Evolutionary conservation across 83 land plant genomes (phyloP).

Genomic region (Thuja plicata): DNA sequence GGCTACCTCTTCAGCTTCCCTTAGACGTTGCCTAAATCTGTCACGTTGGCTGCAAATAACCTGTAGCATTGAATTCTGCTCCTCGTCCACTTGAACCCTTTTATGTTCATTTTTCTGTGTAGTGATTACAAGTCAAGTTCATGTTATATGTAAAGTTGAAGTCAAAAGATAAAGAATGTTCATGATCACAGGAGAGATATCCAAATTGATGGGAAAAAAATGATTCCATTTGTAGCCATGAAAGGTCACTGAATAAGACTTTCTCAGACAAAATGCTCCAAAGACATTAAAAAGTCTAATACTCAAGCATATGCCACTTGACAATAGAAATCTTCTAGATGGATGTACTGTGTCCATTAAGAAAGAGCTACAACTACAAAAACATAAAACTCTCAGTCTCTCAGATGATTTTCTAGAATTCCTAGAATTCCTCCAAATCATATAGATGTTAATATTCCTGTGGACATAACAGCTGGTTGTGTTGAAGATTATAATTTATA

Average conservation of each 20-base stretch:
- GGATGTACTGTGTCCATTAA: background rate
- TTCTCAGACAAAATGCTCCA: background rate
- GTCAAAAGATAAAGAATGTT: background rate
- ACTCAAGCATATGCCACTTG: background rate
- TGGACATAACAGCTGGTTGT: too few relatives aligned
- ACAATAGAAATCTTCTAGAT: background rate
- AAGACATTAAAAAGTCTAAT: background rate
- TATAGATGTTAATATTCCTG: too few relatives aligned
- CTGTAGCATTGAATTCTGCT: slow-evolving; percentile 94
- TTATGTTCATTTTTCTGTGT: slow-evolving; percentile 51
- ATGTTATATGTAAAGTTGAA: background rate
- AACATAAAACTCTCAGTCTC: background rate
- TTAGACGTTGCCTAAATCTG: slow-evolving; percentile 86
- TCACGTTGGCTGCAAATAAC: slow-evolving; percentile 98
- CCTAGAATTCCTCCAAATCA: too few relatives aligned
- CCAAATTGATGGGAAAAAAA: background rate
- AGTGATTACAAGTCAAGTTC: slow-evolving; percentile 19
- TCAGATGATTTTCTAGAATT: background rate
- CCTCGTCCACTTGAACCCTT: slow-evolving; percentile 60
- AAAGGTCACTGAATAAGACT: background rate
- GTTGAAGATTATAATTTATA: too few relatives aligned
- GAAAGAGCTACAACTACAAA: too few relatives aligned
- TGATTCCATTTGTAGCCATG: background rate
- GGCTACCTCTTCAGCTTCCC: slow-evolving; percentile 92
- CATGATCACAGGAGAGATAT: background rate